Evolutionary conservation across 139 green algal genomes (phyloP).

Genomic region (Auxenochlorella pyrenoidosa): DNA sequence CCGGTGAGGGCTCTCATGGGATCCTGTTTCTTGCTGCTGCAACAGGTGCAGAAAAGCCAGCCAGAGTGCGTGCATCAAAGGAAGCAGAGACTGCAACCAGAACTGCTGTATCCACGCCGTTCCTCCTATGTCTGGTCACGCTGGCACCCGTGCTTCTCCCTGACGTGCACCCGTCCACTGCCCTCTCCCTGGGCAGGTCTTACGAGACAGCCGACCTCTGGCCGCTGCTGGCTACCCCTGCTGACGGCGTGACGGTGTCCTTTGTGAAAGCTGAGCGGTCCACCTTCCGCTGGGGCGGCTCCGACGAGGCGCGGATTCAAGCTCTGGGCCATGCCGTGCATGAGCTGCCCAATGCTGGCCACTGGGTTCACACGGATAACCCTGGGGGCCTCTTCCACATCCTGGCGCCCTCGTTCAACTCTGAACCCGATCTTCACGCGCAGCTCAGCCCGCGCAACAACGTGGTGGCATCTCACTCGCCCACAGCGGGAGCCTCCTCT

Average conservation of each 20-base stretch:
- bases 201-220: constrained; percentile 87
- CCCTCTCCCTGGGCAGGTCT: constrained; percentile 40
- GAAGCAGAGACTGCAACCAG: too few relatives aligned
- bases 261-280: constrained; percentile 87
- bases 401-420: constrained; percentile 73
- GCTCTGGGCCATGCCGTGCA: constrained; percentile 79
- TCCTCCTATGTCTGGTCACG: too few relatives aligned
- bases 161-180: too few relatives aligned
- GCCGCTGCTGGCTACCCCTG: constrained; percentile 72
- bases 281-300: constrained; percentile 68
- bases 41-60: not conserved
- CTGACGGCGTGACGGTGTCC: constrained; percentile 75
- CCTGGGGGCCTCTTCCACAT: constrained; percentile 83
- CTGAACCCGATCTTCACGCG: constrained; percentile 52
- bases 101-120: too few relatives aligned
- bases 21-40: not conserved
- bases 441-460: constrained; percentile 24
- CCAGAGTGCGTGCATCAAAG: not conserved
- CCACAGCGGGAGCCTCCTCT: not conserved
- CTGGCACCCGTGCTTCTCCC: not conserved
- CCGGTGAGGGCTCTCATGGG: constrained; percentile 8
- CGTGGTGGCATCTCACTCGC: not conserved
- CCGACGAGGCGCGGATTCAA: constrained; percentile 69
- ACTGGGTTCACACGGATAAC: constrained; percentile 95
- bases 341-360: constrained; percentile 74